phyloP scores from a whole-genome alignment of 257 asterid species.

The Petunia axillaris region DNA sequence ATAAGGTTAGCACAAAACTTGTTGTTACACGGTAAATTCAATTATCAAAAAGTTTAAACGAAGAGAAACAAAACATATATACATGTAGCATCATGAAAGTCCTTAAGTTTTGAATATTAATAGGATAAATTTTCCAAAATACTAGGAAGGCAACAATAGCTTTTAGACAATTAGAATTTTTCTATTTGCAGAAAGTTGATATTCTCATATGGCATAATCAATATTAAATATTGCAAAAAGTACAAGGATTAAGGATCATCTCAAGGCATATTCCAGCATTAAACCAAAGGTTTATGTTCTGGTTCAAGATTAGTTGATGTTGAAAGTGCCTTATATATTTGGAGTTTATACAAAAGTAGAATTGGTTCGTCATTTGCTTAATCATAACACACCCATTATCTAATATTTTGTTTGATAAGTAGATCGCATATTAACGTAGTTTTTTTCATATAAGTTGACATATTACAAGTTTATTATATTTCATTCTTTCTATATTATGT shows the following conservation, averaged over 20 bases:
- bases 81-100: not conserved
- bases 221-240: not conserved
- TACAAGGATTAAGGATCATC: not conserved
- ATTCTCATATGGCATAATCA: not conserved
- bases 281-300: not conserved
- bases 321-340: not conserved
- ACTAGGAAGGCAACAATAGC: not conserved
- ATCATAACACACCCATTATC: not conserved
- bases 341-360: not conserved
- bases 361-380: not conserved
- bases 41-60: too few species aligned
- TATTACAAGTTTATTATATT: too few species aligned
- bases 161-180: not conserved
- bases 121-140: not conserved
- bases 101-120: not conserved
- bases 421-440: not conserved
- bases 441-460: not conserved
- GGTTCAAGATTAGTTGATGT: not conserved
- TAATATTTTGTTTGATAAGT: not conserved
- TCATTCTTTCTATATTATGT: not conserved
- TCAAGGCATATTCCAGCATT: slow-evolving; percentile 1
- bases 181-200: not conserved
- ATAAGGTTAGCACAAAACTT: too few species aligned
- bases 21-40: too few species aligned
- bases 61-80: not conserved